These are phyloP conservation scores for Colletotrichum australisinense DNA, from an alignment of 2,329 filamentous ascomycete genomes.

Conservation along the genomic window DNA sequence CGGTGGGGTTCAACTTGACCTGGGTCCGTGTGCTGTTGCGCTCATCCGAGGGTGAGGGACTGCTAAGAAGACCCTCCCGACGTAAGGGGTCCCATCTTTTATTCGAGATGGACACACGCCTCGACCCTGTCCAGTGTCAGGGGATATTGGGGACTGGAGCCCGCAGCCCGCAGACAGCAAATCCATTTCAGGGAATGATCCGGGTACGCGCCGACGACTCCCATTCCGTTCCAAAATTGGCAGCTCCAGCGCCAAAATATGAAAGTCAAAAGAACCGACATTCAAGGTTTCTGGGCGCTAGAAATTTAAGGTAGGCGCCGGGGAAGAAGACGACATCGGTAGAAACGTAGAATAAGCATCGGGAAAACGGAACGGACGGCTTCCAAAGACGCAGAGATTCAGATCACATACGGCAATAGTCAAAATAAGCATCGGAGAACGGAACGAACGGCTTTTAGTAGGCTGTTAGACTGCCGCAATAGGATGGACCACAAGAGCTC, in stretches of 20 bases:
- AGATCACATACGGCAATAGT: neutral
- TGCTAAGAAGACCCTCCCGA: conserved; percentile 8
- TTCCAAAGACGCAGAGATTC: neutral
- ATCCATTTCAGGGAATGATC: neutral
- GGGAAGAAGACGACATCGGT: neutral
- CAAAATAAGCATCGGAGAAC: neutral
- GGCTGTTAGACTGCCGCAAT: too few species aligned
- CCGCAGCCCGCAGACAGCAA: too few species aligned
- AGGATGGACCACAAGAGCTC: too few species aligned
- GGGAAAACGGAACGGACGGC: neutral
- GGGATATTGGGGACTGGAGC: too few species aligned
- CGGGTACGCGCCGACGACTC: conserved; percentile 16
- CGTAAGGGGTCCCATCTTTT: neutral
- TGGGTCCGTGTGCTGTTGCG: neutral
- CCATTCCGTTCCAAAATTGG: neutral
- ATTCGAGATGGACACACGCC: too few species aligned
- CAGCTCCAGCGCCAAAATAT: neutral
- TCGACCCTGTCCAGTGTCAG: neutral
- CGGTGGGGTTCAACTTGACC: neutral
- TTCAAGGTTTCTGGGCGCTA: neutral
- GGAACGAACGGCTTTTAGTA: too few species aligned
- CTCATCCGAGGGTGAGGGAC: neutral
- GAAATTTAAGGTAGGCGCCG: neutral
- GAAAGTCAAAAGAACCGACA: too few species aligned
- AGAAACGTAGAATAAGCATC: neutral